Evolutionary conservation across 2,329 filamentous ascomycete species (phyloP), one percentile per base, ranked within the genome.

Genomic region (Westerdykella aurantiaca): DNA sequence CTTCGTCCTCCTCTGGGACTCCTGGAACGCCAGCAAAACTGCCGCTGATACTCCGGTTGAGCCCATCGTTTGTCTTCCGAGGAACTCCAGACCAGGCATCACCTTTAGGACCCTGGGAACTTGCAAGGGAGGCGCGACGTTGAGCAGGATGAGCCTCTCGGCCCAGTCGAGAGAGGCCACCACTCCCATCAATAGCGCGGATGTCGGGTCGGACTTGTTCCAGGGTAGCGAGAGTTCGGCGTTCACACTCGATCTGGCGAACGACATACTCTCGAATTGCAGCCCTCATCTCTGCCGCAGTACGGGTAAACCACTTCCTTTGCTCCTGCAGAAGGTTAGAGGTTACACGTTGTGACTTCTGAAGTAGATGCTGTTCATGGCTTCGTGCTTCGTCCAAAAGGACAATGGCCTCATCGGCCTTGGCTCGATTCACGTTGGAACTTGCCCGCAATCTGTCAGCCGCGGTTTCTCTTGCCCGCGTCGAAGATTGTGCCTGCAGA

Each of bases 1-100:
- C 67, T 47, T 80, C 81, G 22, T 75, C 74, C 12, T 83, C 83
- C 56, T 87, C 84, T 12, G 76, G 72, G 9, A 83, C 71, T 22
- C 78, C 76, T n/a, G 78, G 61, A 29, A 55, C 61, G 34, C 48
- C 73, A 50, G 83, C 79, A 51, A 86, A 78, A 61, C 81, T 86
- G 38, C 85, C 82, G 44, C 85, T 88, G 52, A 90, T 77, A 62
- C 83, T 90, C 56, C 89, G 79, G 60, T 79, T 85, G 44, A 88
- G 70, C n/a, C 82, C 83, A 56, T 95, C 67, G 22, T 60, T 88
- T 23, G 83, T 82, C 43, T 87, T 80, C 49, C 93, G 80, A 31
- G 90, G 88, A 22, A 96, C 89, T 45, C 93, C 93, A 58, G 88
- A 95, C 93, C 93, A 98, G 13, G 93, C 85, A 67, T 98, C 93